Evolutionary conservation across 2,329 filamentous ascomycete genomes (phyloP).

Genomic region (Fusarium neocosmosporiellum): DNA sequence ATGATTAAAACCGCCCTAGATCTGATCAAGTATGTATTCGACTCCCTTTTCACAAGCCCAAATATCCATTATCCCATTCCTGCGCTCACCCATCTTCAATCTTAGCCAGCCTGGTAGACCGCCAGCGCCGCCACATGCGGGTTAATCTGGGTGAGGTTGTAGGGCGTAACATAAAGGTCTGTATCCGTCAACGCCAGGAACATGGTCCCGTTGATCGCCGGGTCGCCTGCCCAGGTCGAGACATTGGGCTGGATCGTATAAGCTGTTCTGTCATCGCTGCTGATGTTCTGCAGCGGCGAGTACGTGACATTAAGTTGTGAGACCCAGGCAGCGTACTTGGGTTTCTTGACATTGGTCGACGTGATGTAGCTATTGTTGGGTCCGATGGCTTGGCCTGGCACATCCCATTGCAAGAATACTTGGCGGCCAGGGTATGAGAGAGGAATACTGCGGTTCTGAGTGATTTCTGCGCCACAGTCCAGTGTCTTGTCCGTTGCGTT

Average conservation of each 20-base stretch:
- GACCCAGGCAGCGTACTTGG: slow-evolving; percentile 80
- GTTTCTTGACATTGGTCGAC: slow-evolving; percentile 64
- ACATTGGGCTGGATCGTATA: slow-evolving; percentile 79
- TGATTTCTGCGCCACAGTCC: slow-evolving; percentile 72
- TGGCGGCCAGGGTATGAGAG: slow-evolving; percentile 80
- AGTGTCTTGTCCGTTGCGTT: slow-evolving; percentile 65
- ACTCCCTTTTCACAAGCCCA: neutral
- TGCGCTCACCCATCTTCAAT: neutral
- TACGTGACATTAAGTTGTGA: slow-evolving; percentile 82
- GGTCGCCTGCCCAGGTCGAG: slow-evolving; percentile 74
- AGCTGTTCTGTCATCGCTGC: slow-evolving; percentile 60
- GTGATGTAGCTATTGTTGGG: slow-evolving; percentile 89
- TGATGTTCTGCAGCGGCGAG: slow-evolving; percentile 66
- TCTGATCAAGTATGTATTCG: neutral
- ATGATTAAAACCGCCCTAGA: neutral
- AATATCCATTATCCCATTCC: neutral
- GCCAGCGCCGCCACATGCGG: slow-evolving; percentile 80
- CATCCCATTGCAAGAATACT: slow-evolving; percentile 79
- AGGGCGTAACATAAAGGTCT: slow-evolving; percentile 77
- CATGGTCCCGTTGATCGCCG: slow-evolving; percentile 80
- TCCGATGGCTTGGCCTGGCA: slow-evolving; percentile 73
- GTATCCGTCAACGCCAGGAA: slow-evolving; percentile 81
- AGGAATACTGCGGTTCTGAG: slow-evolving; percentile 75
- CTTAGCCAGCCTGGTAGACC: slow-evolving; percentile 80
- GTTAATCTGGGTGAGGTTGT: slow-evolving; percentile 80